Base-by-base conservation (phyloP, 176 grass and related monocot genomes). In the Oryza rufipogon region DNA sequence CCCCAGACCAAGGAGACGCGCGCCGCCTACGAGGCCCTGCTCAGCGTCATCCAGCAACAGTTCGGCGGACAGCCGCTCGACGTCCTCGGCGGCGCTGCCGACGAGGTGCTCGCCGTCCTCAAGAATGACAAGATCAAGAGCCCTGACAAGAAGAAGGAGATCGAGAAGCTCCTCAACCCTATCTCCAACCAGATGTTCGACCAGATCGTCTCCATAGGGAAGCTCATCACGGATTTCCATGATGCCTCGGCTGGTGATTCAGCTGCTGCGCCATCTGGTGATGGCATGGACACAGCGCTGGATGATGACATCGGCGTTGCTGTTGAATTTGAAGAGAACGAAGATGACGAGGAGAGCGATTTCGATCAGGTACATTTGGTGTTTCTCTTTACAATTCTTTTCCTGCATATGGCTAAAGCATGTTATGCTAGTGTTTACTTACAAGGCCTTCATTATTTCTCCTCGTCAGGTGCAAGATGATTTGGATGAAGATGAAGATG, bases 1-100 rank as follows among this genome's bases (percentile, higher is more conserved):
- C 96, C 96, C 7, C 94, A 94, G 80, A 98, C 91, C 75, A 98
- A 98, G 91, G 93, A 95, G 87, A 98, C 96, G n/a, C 91, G 91
- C 41, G 93, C 96, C 7, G 96, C 93, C 73, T 98, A 98, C 10
- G 93, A 94, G 81, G 91, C 93, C 0, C 69, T 98, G 73, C 91
- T 98, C 9, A 95, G 91, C 45, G 78, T 98, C 56, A 94, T 98
- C 82, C 89, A 92, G 78, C 91, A 94, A 64, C 93, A 98, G 76
- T 83, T 95, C 4, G 89, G 93, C 0, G 93, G 93, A 36, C 93
- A 98, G 70, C 93, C 91, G 3, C 91, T 92, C 9, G 96, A 94
- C 17, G 91, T 98, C 30, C 91, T 95, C 0, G 87, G 91, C 0
- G 91, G 96, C 2, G 93, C 93, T 0, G 91, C 93, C 0, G 93